Base-by-base conservation (phyloP, 371 early-diverging fungal species). In the Mortierella sp. region DNA sequence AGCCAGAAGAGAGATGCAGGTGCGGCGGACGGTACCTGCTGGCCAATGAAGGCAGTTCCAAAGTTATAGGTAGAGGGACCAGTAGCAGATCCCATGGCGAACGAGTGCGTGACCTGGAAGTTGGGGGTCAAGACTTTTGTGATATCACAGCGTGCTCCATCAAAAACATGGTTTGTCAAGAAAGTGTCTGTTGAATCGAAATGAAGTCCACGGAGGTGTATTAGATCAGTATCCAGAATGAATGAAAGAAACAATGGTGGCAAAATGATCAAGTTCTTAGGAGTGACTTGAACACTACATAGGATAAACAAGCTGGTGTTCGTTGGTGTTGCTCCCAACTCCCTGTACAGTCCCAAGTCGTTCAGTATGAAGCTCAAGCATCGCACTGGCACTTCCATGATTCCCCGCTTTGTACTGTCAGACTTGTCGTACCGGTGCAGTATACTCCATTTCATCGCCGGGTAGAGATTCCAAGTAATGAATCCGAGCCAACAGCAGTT, bases 71-170 rank as follows among this genome's bases (percentile, higher is more conserved):
- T 87, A 21, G 96, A 92, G 43, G 98, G 98, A 69, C 88, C 87
- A 38, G 90, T 90, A 53, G 93, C 88, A 61, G 96, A 91, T 5
- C 96, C 98, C 84, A 97, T 93, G 48, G 93, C 88, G 86, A 98
- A 93, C 53, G 94, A 92, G 88, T 99, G 98, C 65, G 93, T 91
- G 58, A 96, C 95, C 79, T 97, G 97, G 88, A 99, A 97, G 87
- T 94, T 95, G 68, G 88, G 95, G 61, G 96, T 96, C 83, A 97
- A 88, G 55, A 94, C 90, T 82, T 96, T 96, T 53, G 94, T 91
- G 74, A 98, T 90, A 78, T 98, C 97, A 67, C 97, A 94, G 74
- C 95, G 95, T 40, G 94, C 98, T 71, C 99, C 99, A 73, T 99
- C 98, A 82, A 98, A 95, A 76, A 95, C 83, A 83, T 92, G 93